Conservation (phyloP, 768 basidiomycete genomes). For the Strobilomyces dryophilus region DNA sequence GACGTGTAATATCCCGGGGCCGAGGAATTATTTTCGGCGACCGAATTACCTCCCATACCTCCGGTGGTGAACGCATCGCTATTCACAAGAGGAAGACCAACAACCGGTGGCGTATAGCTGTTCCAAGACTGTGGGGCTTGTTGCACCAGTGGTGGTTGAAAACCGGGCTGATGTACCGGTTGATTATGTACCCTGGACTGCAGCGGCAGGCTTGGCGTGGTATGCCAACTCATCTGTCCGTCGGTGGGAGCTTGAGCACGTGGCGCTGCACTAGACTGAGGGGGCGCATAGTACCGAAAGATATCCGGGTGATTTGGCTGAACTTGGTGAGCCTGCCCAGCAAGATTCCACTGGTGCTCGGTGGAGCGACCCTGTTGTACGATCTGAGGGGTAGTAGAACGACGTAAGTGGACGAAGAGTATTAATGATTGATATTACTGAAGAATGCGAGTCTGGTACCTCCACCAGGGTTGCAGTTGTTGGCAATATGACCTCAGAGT, state of each 20-base stretch:
- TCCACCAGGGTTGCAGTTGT: constrained; percentile 36
- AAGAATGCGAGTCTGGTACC: constrained; percentile 18
- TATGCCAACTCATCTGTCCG: constrained; percentile 10
- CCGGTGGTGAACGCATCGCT: constrained; percentile 5
- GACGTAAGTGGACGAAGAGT: constrained; percentile 4
- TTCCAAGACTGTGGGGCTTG: constrained; percentile 11
- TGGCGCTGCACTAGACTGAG: background rate
- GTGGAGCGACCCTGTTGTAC: constrained; percentile 3
- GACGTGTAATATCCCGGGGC: constrained; percentile 2
- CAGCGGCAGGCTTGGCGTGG: constrained; percentile 8
- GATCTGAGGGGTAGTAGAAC: constrained; percentile 1
- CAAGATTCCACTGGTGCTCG: background rate
- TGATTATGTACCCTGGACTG: constrained; percentile 3
- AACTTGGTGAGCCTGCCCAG: background rate
- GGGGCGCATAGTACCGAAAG: constrained; percentile 5
- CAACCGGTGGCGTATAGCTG: constrained; percentile 5
- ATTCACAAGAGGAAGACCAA: background rate
- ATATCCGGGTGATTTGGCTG: background rate
- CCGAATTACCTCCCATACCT: background rate
- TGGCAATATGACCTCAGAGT: constrained; percentile 25
- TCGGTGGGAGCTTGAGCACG: constrained; percentile 1
- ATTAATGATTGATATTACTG: constrained; percentile 10
- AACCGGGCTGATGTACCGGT: background rate
- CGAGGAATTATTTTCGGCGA: background rate
- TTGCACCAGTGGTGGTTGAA: constrained; percentile 5